Evolutionary conservation across 805 yeast genomes (phyloP).

Genomic region (Wickerhamomyces sydowiorum): DNA sequence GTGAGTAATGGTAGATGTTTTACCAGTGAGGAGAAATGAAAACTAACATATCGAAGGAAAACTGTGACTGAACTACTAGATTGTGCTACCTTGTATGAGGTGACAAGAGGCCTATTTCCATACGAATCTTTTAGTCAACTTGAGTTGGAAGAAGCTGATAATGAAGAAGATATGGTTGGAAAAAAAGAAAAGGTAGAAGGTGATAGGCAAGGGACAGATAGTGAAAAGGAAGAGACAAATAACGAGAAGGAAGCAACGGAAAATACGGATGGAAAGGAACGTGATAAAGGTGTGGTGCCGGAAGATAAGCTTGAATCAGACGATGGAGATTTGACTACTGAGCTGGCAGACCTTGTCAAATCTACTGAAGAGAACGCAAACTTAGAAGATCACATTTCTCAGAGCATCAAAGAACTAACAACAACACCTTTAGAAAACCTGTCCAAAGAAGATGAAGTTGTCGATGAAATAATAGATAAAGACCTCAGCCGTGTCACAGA

Average conservation of each 20-base stretch:
- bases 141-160: not conserved
- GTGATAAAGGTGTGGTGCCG: too few relatives aligned
- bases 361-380: not conserved
- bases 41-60: not conserved
- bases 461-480: constrained; percentile 2
- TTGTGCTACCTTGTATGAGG: not conserved
- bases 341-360: not conserved
- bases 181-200: not conserved
- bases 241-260: too few relatives aligned
- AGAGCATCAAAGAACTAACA: not conserved
- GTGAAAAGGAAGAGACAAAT: too few relatives aligned
- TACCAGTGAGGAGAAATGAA: not conserved
- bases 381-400: constrained; percentile 1
- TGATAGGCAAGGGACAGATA: not conserved
- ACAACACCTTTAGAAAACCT: not conserved
- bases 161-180: not conserved
- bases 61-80: not conserved
- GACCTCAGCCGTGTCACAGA: constrained; percentile 7
- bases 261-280: too few relatives aligned
- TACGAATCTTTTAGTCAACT: too few relatives aligned
- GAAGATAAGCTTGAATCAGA: not conserved
- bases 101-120: constrained; percentile 1
- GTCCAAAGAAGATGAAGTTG: constrained; percentile 7
- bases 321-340: not conserved
- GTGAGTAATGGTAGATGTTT: not conserved